Percentiles rank a stretch among this genome's conserved stretches.
Evolutionary conservation across 495 filamentous ascomycete species (phyloP).

Genomic region (Astrothelium subdiscretum): DNA sequence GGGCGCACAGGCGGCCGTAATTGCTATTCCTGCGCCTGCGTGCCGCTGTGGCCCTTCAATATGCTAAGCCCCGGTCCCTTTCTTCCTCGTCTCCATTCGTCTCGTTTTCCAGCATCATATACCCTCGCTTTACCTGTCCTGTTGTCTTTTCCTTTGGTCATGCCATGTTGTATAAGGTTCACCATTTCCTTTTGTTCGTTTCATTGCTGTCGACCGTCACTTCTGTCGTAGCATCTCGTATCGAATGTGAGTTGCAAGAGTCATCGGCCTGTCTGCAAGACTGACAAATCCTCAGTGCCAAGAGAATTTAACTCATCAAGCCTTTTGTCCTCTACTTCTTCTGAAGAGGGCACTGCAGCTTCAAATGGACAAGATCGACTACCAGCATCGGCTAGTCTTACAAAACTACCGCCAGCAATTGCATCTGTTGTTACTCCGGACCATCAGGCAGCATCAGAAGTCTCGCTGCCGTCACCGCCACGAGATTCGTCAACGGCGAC

Average conservation of each 20-base stretch:
- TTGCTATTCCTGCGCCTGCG: not conserved
- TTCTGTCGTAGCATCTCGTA: not conserved
- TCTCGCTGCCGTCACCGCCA: not conserved
- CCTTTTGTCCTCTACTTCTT: not conserved
- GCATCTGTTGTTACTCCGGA: not conserved
- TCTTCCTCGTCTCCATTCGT: not conserved
- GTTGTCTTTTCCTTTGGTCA: not conserved
- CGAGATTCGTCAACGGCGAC: not conserved
- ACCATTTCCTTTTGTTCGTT: not conserved
- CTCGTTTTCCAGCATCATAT: not conserved
- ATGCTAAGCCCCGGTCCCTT: not conserved
- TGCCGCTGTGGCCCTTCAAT: not conserved
- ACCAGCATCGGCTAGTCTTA: not conserved
- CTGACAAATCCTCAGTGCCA: not conserved
- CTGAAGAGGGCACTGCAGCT: not conserved
- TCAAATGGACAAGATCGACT: constrained; percentile 1
- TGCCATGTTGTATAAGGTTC: constrained; percentile 1
- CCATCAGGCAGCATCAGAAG: not conserved
- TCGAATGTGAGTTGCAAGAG: not conserved
- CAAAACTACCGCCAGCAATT: not conserved
- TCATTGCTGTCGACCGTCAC: not conserved
- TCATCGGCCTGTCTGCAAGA: not conserved
- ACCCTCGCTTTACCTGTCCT: not conserved
- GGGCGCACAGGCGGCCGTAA: not conserved
- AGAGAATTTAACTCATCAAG: not conserved